Base-by-base conservation (phyloP, 441 rosid genomes). In the Erodium texanum region DNA sequence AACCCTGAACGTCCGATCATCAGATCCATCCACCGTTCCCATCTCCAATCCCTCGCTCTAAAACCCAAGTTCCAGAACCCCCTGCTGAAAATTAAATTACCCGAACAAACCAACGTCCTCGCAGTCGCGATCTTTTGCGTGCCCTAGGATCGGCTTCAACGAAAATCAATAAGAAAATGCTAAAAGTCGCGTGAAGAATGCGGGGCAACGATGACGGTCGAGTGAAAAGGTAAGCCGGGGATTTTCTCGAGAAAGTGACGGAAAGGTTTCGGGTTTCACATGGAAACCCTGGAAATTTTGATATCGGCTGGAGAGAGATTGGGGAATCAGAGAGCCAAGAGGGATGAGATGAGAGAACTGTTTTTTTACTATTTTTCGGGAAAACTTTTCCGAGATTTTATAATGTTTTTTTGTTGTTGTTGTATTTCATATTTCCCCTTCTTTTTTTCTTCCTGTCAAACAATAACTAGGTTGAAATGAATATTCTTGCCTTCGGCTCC, bases 1-100 rank as follows among this genome's bases (percentile, higher is more conserved):
- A 62, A 81, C 83, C 84, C 63, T 86, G 80, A 92, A 88, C 63
- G 90, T 87, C 70, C 82, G 85, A 77, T 88, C 97, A 69, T 89
- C 95, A n/a, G 71, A 72, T 15, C 77, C 76, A 80, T 85, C 97
- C 66, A 82, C 75, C 81, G 82, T 86, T 24, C 81, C 79, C 82
- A 73, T 73, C 38, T 34, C 38, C 38, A 34, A 34, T 34, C 38
- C 38, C 82, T 83, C 76, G 71, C 75, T 66, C 59, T 58, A 68
- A 71, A 69, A 36, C 24, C 50, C 36, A 59, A 20, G 65, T 18
- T 6, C 52, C 69, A 70, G 67, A 69, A 73, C 22, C 52, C 66
- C 3, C n/a, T 12, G 34, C 64, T 24, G 4, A 12, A 24, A 52
- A 41, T 61, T 34, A 59, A 64, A 74, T 45, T 12, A 75, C 66